Evolutionary conservation across 2,329 filamentous ascomycete genomes (phyloP).

Genomic region (Metarhizium anisopliae): DNA sequence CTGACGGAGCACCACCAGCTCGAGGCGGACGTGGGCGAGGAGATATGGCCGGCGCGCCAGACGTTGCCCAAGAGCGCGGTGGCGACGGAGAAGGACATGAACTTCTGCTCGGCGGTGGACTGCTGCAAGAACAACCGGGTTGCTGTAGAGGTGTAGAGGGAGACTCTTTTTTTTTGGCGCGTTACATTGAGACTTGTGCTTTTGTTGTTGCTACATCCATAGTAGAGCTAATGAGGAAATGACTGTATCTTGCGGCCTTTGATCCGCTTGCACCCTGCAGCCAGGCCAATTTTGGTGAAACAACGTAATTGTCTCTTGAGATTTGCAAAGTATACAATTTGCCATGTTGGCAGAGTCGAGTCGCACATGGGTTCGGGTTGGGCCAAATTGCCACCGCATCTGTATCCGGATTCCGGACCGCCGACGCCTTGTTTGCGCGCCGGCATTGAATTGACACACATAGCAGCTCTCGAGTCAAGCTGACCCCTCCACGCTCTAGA

Average conservation of each 20-base stretch:
- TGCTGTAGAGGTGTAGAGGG: constrained; percentile 1
- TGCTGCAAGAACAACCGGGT: constrained; percentile 18
- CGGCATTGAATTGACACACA: too few relatives aligned
- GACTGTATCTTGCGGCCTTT: background rate
- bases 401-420: too few relatives aligned
- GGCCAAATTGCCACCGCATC: too few relatives aligned
- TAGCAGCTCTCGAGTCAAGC: too few relatives aligned
- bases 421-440: too few relatives aligned
- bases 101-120: constrained; percentile 26
- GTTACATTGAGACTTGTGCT: background rate
- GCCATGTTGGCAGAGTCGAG: too few relatives aligned
- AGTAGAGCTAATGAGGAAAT: background rate
- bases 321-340: too few relatives aligned
- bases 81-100: constrained; percentile 17
- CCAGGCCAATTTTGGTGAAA: too few relatives aligned
- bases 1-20: constrained; percentile 36
- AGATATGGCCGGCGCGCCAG: constrained; percentile 45
- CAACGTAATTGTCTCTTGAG: too few relatives aligned
- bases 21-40: constrained; percentile 32
- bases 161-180: background rate
- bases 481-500: too few relatives aligned
- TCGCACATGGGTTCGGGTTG: too few relatives aligned
- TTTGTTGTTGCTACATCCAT: background rate
- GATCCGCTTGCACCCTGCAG: too few relatives aligned
- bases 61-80: constrained; percentile 18